phyloP scores from a whole-genome alignment of 1,284 basidiomycete genomes.

The Tylopilus sp. region DNA sequence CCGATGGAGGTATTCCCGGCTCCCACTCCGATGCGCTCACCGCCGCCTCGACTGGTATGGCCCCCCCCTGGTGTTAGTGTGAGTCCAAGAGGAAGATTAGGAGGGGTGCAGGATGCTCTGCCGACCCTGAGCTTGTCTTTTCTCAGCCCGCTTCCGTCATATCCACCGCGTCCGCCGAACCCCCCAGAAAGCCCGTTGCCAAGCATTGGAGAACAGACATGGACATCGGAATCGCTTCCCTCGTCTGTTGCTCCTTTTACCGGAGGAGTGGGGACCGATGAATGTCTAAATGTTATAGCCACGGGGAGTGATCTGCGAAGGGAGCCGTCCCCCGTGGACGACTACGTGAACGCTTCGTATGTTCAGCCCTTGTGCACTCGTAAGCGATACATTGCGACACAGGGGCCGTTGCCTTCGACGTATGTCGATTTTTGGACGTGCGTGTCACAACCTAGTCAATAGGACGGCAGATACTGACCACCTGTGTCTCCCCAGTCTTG shows the following conservation, averaged over 20 bases:
- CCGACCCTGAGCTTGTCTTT: slow-evolving; percentile 2
- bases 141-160: slow-evolving; percentile 13
- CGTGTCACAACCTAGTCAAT: slow-evolving; percentile 34
- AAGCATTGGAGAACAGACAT: slow-evolving; percentile 17
- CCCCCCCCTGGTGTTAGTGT: slow-evolving; percentile 2
- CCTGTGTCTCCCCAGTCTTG: slow-evolving; percentile 46
- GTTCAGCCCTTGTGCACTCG: slow-evolving; percentile 81
- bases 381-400: slow-evolving; percentile 90
- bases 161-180: slow-evolving; percentile 23
- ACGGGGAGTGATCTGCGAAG: slow-evolving; percentile 1
- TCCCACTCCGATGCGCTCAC: slow-evolving; percentile 13
- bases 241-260: not conserved
- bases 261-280: not conserved
- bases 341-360: slow-evolving; percentile 93
- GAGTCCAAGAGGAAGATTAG: slow-evolving; percentile 6
- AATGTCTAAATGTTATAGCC: not conserved
- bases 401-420: slow-evolving; percentile 90
- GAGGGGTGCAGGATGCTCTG: slow-evolving; percentile 8
- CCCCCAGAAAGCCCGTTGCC: slow-evolving; percentile 14
- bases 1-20: slow-evolving; percentile 28
- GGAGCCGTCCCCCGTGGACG: slow-evolving; percentile 49
- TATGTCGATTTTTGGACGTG: slow-evolving; percentile 96
- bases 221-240: slow-evolving; percentile 2
- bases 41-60: slow-evolving; percentile 6
- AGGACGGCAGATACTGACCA: slow-evolving; percentile 8